These are phyloP conservation scores for Coniochaeta prunicola DNA, from an alignment of 2,329 filamentous ascomycete species.

Conservation along the genomic window DNA sequence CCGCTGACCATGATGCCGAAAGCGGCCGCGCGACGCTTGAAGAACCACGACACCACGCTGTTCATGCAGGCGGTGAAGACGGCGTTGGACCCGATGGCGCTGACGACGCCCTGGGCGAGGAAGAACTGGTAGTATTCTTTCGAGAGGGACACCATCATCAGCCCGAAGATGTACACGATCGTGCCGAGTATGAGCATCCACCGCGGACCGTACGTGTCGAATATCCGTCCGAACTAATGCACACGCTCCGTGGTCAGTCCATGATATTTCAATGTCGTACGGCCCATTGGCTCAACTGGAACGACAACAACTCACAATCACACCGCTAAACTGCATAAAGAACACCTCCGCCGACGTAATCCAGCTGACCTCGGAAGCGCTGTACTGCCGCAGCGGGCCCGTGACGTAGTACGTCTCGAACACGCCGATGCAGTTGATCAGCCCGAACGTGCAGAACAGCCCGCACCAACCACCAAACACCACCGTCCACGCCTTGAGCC, in stretches of 20 bases:
- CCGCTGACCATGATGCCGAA: constrained; percentile 41
- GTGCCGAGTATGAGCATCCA: constrained; percentile 44
- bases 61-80: constrained; percentile 26
- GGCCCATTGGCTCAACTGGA: not conserved
- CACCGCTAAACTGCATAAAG: constrained; percentile 37
- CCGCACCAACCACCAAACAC: constrained; percentile 40
- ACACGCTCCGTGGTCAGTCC: not conserved
- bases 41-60: constrained; percentile 38
- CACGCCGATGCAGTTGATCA: constrained; percentile 53
- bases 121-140: constrained; percentile 32
- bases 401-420: constrained; percentile 50
- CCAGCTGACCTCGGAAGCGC: constrained; percentile 46
- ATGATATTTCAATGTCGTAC: not conserved
- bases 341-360: constrained; percentile 47
- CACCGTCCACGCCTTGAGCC: constrained; percentile 48
- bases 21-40: constrained; percentile 35
- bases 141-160: constrained; percentile 53
- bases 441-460: constrained; percentile 19
- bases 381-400: constrained; percentile 37
- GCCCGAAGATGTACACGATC: constrained; percentile 45
- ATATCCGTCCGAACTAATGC: constrained; percentile 23
- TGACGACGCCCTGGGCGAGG: constrained; percentile 27
- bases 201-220: constrained; percentile 53
- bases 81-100: constrained; percentile 24
- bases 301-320: constrained; percentile 24